These are phyloP conservation scores for Dictyostelium intermedium DNA, from an alignment of 78 protist genomes.

Conservation along the genomic window DNA sequence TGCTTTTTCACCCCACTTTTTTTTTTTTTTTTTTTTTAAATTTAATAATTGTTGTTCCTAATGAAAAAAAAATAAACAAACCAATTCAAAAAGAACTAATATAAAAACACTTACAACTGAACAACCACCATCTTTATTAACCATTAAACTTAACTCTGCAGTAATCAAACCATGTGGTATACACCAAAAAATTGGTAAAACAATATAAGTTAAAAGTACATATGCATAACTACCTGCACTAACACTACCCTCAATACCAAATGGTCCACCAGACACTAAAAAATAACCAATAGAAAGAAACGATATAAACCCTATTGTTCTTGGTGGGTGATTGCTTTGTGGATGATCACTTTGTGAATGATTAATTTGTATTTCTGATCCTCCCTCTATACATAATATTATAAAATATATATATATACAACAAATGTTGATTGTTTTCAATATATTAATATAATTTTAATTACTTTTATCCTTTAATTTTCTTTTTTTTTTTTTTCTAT, in stretches of 20 bases:
- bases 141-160: constrained; percentile 18
- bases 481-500: neutral
- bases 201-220: neutral
- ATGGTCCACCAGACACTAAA: constrained; percentile 30
- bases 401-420: neutral
- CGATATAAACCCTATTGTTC: constrained; percentile 42
- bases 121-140: constrained; percentile 61
- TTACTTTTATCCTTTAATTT: neutral
- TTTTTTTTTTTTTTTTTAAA: neutral
- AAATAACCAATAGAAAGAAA: constrained; percentile 41
- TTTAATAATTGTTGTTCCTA: neutral
- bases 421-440: too few species aligned
- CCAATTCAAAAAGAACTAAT: too few species aligned
- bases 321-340: constrained; percentile 44
- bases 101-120: constrained; percentile 1
- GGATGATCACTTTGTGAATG: too few species aligned
- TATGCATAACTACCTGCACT: constrained; percentile 47
- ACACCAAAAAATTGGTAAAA: constrained; percentile 65
- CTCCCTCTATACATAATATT: neutral
- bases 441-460: neutral
- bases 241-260: constrained; percentile 41
- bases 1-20: constrained; percentile 68
- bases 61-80: neutral
- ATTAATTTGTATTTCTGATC: too few species aligned
- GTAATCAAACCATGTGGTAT: constrained; percentile 68